Conservation (phyloP, 148 eudicot genomes). For the Silene uniflora region DNA sequence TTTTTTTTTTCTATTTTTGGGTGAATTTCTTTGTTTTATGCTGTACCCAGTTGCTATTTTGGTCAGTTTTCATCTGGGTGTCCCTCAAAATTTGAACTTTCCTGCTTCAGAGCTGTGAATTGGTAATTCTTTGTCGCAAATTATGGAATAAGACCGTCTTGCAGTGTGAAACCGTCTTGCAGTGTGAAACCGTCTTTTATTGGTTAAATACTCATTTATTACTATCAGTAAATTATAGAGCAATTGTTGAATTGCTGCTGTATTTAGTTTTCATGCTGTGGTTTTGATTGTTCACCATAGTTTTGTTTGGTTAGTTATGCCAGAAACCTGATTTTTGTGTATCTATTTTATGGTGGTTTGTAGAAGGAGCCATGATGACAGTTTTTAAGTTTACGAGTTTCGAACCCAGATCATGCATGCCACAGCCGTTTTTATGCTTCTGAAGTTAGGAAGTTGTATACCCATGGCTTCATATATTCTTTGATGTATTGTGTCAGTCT, state of each 20-base stretch:
- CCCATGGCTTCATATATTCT: background rate
- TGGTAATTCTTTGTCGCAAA: background rate
- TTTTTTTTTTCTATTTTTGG: background rate
- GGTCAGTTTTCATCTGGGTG: slow-evolving; percentile 28
- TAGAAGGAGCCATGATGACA: background rate
- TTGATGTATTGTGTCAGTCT: background rate
- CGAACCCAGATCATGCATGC: background rate
- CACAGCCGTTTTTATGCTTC: no score
- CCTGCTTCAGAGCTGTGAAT: background rate
- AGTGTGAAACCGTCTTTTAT: no score
- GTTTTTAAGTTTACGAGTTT: background rate
- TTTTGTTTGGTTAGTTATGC: no score
- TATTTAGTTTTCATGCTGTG: no score
- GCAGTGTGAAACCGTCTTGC: no score
- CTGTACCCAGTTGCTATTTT: slow-evolving; percentile 27
- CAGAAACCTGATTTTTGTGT: background rate
- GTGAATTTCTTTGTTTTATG: slow-evolving; percentile 1
- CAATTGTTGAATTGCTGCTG: no score
- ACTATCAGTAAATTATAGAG: no score
- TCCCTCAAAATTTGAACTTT: slow-evolving; percentile 14
- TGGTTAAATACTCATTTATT: no score
- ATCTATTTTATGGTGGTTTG: background rate
- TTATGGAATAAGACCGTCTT: no score
- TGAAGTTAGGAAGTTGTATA: slow-evolving; percentile 3
- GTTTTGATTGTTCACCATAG: no score